Evolutionary conservation across 441 rosid genomes (phyloP).

Genomic region (Euphorbia celastroides): DNA sequence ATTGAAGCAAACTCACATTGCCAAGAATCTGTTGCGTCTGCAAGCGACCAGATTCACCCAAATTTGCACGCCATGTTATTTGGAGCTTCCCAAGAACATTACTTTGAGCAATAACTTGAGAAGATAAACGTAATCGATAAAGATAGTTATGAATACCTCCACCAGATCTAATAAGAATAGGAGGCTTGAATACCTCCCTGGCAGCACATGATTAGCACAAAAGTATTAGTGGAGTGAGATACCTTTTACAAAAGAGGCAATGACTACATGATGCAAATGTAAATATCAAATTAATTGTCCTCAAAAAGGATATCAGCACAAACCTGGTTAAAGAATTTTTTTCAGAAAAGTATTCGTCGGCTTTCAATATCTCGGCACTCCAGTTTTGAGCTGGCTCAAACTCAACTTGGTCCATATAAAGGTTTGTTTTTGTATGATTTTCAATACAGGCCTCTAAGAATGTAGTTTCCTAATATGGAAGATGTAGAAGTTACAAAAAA

Average conservation of each 20-base stretch:
- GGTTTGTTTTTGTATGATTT: constrained; percentile 88
- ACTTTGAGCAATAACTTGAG: constrained; percentile 44
- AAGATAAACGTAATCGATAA: constrained; percentile 51
- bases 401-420: constrained; percentile 97
- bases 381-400: constrained; percentile 90
- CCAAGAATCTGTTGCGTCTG: constrained; percentile 98
- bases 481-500: constrained; percentile 16
- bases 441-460: constrained; percentile 93
- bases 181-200: constrained; percentile 66
- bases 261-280: background rate
- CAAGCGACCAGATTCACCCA: constrained; percentile 97
- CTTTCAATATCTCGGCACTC: constrained; percentile 58
- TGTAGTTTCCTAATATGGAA: constrained; percentile 67
- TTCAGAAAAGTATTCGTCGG: constrained; percentile 40
- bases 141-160: constrained; percentile 91
- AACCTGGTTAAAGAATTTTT: constrained; percentile 43
- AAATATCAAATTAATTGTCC: background rate
- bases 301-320: constrained; percentile 15
- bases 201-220: constrained; percentile 21
- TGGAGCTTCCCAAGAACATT: constrained; percentile 92
- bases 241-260: background rate
- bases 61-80: constrained; percentile 93
- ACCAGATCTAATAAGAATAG: constrained; percentile 77
- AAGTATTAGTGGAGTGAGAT: background rate
- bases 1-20: constrained; percentile 45